Base-by-base conservation (phyloP, 176 grass and related monocot genomes). In the Cenchrus americanus region DNA sequence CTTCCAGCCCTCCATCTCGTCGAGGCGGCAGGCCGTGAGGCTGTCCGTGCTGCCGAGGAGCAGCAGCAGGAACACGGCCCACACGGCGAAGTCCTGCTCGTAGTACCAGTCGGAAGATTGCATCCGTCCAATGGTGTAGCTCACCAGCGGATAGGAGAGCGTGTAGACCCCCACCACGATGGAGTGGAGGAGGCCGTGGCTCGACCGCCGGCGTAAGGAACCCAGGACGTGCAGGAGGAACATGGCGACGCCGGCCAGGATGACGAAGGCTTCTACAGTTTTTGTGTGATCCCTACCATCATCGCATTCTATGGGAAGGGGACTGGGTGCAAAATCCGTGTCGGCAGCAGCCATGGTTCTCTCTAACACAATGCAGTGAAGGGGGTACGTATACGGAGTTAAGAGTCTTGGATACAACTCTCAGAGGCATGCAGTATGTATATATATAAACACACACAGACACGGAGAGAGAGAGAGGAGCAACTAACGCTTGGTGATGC, bases 241-340 rank as follows among this genome's bases (percentile, higher is more conserved):
- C 10, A 46, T 46, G 66, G 19, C 40, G 0, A 0, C 4, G 12
- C 13, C 5, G 1, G 41, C 41, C 1, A 69, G 1, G 41, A 14
- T n/a, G 5, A 46, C 19, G 10, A 69, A 23, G 46, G 7, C 66
- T n/a, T 2, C 0, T 6, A 69, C 10, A 54, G 4, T 2, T 54
- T 0, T 5, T 54, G 0, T 3, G 1, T 5, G 2, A 67, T 41
- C 15, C 0, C 0, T 37, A 21, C 2, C 27, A 30, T 30, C 27
- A 30, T 1, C 3, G 9, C 0, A 1, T 34, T 1, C 7, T 5
- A 3, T 0, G 32, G 65, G 19, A 11, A 13, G 17, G 18, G 17
- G 0, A 42, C 32, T 19, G 0, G 37, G 66, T n/a, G 8, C 18
- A 3, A 44, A 11, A 1, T 1, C 64, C 37, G n/a, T 66, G 27